Evolutionary conservation across 2,329 filamentous ascomycete genomes (phyloP).

Genomic region (Paecilomyces fulvus): DNA sequence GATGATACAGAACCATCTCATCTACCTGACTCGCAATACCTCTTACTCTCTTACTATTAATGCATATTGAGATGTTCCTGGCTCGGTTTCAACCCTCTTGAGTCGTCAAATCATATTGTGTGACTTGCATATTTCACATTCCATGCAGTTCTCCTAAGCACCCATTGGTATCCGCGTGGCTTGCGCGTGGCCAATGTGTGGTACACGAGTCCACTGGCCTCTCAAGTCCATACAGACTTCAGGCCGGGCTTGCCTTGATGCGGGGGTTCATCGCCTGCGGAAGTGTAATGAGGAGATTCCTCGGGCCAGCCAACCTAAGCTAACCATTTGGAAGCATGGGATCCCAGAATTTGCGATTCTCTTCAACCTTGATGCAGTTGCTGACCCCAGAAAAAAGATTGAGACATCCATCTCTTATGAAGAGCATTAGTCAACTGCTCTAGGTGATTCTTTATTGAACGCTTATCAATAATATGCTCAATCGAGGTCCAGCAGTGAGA

Average conservation of each 20-base stretch:
- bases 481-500: too few relatives aligned
- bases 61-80: not conserved
- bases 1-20: not conserved
- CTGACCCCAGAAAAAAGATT: too few relatives aligned
- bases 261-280: not conserved
- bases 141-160: not conserved
- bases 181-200: not conserved
- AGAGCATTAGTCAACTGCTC: too few relatives aligned
- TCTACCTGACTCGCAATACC: not conserved
- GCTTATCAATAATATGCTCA: too few relatives aligned
- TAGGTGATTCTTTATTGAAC: too few relatives aligned
- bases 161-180: not conserved
- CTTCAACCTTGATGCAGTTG: too few relatives aligned
- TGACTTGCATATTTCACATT: not conserved
- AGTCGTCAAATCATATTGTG: not conserved
- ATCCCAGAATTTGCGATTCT: too few relatives aligned
- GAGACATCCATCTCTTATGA: too few relatives aligned
- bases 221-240: not conserved
- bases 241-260: not conserved
- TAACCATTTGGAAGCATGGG: too few relatives aligned
- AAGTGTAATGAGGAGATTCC: not conserved
- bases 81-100: not conserved
- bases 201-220: not conserved
- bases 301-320: too few relatives aligned
- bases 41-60: not conserved